Percentiles rank a stretch among this genome's conserved stretches.
phyloP scores from a whole-genome alignment of 2,329 filamentous ascomycete genomes.

The Aspergillus sp. region DNA sequence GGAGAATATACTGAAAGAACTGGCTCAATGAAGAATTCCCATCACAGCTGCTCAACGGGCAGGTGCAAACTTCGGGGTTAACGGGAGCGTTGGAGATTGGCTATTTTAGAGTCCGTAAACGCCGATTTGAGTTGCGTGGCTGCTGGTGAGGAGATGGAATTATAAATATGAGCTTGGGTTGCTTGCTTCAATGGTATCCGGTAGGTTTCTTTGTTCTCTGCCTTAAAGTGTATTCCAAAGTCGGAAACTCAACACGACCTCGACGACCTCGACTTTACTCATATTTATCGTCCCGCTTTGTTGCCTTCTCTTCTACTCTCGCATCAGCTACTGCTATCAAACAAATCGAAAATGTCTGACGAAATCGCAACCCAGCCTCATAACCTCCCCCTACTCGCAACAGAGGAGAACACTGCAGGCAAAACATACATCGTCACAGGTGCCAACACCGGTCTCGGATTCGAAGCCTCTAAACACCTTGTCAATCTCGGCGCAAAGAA shows the following conservation, averaged over 20 bases:
- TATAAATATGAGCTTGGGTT: neutral
- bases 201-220: neutral
- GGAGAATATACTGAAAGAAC: neutral
- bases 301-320: no score
- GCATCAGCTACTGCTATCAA: no score
- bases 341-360: neutral
- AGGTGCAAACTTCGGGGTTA: neutral
- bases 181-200: neutral
- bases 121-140: neutral
- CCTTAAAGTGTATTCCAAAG: neutral
- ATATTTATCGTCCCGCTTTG: no score
- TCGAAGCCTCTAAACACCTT: constrained; percentile 2
- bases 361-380: neutral
- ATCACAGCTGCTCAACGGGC: neutral
- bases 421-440: constrained; percentile 3
- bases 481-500: constrained; percentile 7
- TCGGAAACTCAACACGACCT: neutral
- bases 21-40: neutral
- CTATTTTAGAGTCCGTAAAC: neutral
- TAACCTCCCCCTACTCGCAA: constrained; percentile 3
- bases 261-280: neutral
- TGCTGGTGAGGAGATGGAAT: neutral
- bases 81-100: neutral
- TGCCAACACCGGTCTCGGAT: constrained; percentile 7
- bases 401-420: neutral